Evolutionary conservation across 768 basidiomycete genomes (phyloP), one percentile per base, ranked within the genome.

Genomic region (Auriscalpium vulgare): DNA sequence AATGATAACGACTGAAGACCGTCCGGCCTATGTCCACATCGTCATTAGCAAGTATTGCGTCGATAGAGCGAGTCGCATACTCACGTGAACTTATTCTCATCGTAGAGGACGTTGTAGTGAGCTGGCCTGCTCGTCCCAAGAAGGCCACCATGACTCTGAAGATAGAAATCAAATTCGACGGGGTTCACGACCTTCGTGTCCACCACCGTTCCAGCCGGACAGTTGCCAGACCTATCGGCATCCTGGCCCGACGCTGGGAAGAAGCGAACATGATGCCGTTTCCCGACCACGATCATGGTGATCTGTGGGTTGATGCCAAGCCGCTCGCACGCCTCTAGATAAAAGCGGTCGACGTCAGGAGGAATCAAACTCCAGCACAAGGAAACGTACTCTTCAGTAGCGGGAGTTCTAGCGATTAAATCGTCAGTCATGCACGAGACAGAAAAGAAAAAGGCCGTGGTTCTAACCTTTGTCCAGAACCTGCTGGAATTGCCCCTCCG

Each of bases 231-330:
- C 52, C 73, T 76, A 60, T 91, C 89, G 0, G 72, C 79, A 9
- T 85, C 78, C 8, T 62, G 59, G 0, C 55, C 53, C 7, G 66
- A 64, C 38, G 55, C 62, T 0, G 83, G 83, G 73, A 86, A 85
- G 68, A 85, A 78, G 65, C 81, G 74, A 50, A 84, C 76, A 53
- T 85, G 85, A 65, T 87, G 85, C 3, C 85, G 77, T 65, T 92
- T 93, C 14, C 87, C 89, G 8, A 92, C 90, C 23, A 92, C 75
- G 51, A 91, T 78, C 21, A 92, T 71, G 0, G 91, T 92, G 35
- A 92, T 87, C 51, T 78, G 82, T 0, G 82, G 81, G 1, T 74
- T 72, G 34, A 90, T 84, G 8, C 73, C 72, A 1, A 87, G 62
- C 5, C 81, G 77, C 0, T 53, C 57, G 59, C 87, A 91, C 4